Conservation (phyloP, 2,329 filamentous ascomycete species). For the Arthrobotrys sinensis region DNA sequence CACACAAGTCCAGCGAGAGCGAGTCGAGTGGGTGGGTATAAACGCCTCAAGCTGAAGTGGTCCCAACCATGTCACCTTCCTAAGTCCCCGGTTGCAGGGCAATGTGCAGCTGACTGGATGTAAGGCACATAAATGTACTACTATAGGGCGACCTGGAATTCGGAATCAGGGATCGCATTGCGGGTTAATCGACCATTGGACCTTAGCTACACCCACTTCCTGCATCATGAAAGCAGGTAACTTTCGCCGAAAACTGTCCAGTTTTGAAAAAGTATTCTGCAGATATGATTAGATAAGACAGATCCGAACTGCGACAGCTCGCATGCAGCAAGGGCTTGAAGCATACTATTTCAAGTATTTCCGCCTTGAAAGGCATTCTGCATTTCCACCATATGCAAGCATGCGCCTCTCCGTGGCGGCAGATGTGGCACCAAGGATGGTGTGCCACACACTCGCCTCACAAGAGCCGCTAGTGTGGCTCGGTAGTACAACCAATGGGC, state of each 20-base stretch:
- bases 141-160: background rate
- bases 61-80: background rate
- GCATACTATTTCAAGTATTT: constrained; percentile 44
- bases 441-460: constrained; percentile 40
- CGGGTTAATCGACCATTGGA: background rate
- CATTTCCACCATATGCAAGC: constrained; percentile 24
- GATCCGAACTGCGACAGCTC: constrained; percentile 59
- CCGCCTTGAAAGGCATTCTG: constrained; percentile 60
- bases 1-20: background rate
- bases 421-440: constrained; percentile 17
- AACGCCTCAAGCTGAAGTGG: constrained; percentile 1
- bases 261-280: background rate
- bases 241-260: constrained; percentile 20
- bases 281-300: constrained; percentile 46
- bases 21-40: background rate
- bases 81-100: background rate
- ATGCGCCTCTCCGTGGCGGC: constrained; percentile 59
- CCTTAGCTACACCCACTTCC: background rate
- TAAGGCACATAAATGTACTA: constrained; percentile 12
- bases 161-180: constrained; percentile 18
- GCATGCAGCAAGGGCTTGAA: constrained; percentile 26
- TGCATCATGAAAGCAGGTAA: background rate
- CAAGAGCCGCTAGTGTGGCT: constrained; percentile 31
- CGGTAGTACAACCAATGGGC: constrained; percentile 26
- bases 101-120: constrained; percentile 5